Base-by-base conservation (phyloP, 352 stramenopile species). In the Thraustochytrium sp. region DNA sequence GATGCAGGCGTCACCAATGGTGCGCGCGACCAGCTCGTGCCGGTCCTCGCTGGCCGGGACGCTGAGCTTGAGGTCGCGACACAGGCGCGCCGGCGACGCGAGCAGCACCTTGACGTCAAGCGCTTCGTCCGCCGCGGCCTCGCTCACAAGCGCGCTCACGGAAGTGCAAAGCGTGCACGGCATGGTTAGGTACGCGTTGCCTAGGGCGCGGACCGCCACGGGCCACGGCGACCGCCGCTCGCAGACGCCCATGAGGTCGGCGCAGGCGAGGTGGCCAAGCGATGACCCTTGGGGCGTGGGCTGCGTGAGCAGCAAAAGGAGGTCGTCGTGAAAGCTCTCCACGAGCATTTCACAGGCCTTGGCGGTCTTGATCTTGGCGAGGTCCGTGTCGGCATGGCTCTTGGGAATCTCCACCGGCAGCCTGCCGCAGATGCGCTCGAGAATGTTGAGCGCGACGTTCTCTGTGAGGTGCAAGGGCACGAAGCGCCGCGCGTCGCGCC, bases 311-410 rank as follows among this genome's bases (percentile, higher is more conserved):
- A 48, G 21, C 31, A 8, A 18, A 29, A 80, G 68, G 13, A 80
- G 16, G 31, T 80, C 68, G 42, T 80, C 68, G 68, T 65, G 40
- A 51, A 65, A 64, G 36, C 0, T 26, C 18, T 80, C 68, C 42
- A 80, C 11, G 18, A 80, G 26, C 8, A 5, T 3, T 9, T 68
- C 8, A 34, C 68, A 80, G 5, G 68, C 48, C 9, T 49, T 23
- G 2, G 34, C 38, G 4, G 42, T 46, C 11, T 18, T 42, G 4
- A 18, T 3, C 53, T 80, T 80, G 51, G 68, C 53, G 9, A 21
- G 16, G 26, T 16, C 29, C 42, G 76, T 23, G 1, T 80, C 31
- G 26, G 18, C 26, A 21, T 46, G 21, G 23, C 11, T 34, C 13
- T 8, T 9, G 34, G 68, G 68, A 11, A 80, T 64, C 11, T 80